These are phyloP conservation scores for Xylariaceae sp. DNA, from an alignment of 2,329 filamentous ascomycete genomes.

Conservation along the genomic window DNA sequence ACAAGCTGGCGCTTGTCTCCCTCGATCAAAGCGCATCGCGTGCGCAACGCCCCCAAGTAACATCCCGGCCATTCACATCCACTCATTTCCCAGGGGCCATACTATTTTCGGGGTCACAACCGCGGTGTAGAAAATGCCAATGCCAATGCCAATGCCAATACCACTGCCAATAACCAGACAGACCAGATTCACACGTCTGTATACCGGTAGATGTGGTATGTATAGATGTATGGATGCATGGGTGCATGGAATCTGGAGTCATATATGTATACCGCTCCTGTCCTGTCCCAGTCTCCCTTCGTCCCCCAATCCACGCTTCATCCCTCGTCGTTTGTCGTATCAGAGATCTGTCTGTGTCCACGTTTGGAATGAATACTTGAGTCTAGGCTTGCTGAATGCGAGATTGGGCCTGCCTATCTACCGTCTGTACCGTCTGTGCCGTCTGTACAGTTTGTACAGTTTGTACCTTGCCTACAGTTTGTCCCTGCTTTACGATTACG, in stretches of 20 bases:
- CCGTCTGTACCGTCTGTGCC: too few relatives aligned
- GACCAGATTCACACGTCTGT: too few relatives aligned
- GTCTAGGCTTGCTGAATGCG: conserved; percentile 24
- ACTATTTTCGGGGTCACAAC: conserved; percentile 26
- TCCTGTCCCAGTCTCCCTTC: conserved; percentile 10
- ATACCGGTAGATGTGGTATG: too few relatives aligned
- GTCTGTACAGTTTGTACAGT: too few relatives aligned
- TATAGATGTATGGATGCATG: conserved; percentile 1
- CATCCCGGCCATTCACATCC: conserved; percentile 24
- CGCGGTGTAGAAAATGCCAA: conserved; percentile 19
- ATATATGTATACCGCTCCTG: conserved; percentile 16
- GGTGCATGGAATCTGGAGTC: conserved; percentile 27
- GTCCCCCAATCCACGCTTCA: background rate
- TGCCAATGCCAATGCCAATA: background rate
- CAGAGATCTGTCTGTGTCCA: conserved; percentile 7
- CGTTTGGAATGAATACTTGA: conserved; percentile 25
- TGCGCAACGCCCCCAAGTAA: conserved; percentile 9
- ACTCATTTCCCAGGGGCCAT: conserved; percentile 24
- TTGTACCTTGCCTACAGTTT: background rate
- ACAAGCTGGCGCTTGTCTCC: conserved; percentile 23
- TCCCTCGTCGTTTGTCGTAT: conserved; percentile 9
- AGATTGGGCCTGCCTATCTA: conserved; percentile 10
- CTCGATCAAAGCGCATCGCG: conserved; percentile 26
- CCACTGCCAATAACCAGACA: background rate
- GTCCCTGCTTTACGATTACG: conserved; percentile 11